These are phyloP conservation scores for Eucalyptus sp. DNA, from an alignment of 345 rosid species.

Conservation along the genomic window DNA sequence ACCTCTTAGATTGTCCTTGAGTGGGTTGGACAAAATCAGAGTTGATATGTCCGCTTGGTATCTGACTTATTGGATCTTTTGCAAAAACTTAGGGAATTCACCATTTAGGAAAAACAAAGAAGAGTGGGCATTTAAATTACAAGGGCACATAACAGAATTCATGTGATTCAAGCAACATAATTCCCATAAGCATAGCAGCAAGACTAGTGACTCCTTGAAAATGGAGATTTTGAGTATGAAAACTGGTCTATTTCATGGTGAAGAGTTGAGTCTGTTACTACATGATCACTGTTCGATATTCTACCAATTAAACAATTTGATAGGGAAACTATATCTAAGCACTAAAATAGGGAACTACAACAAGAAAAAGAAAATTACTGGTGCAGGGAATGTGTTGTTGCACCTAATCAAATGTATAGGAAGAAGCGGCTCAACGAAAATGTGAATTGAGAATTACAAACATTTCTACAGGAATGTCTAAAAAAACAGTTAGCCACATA, in stretches of 20 bases:
- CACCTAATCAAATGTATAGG: background rate
- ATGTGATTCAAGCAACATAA: background rate
- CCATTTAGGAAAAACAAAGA: background rate
- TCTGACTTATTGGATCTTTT: background rate
- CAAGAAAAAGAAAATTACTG: background rate
- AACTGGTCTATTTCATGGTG: background rate
- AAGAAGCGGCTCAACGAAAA: background rate
- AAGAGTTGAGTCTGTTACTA: background rate
- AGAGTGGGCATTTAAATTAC: background rate
- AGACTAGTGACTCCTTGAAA: background rate
- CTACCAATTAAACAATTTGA: background rate
- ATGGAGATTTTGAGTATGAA: background rate
- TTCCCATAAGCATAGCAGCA: background rate
- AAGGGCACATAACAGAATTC: background rate
- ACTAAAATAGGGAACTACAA: background rate
- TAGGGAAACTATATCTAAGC: background rate
- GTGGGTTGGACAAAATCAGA: background rate
- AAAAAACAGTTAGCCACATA: background rate
- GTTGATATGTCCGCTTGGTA: background rate
- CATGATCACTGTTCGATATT: background rate
- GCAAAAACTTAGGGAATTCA: background rate
- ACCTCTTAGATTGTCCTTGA: background rate
- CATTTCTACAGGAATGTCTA: background rate
- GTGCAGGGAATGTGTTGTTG: background rate
- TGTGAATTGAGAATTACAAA: background rate